Evolutionary conservation across 805 yeast species (phyloP).

Genomic region (Torulaspora microellipsoides): DNA sequence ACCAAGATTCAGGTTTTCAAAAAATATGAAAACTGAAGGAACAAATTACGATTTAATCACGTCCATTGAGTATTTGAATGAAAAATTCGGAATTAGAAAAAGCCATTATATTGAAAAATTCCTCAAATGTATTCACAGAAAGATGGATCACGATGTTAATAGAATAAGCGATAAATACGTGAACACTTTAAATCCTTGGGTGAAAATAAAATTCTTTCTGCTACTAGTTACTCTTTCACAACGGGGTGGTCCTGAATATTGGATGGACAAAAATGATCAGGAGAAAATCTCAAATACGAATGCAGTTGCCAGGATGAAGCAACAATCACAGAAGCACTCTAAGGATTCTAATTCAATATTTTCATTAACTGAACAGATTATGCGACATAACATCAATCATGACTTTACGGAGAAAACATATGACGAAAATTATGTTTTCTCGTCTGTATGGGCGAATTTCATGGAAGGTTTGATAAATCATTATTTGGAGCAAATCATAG

Average conservation of each 20-base stretch:
- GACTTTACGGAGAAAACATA: slow-evolving; percentile 30
- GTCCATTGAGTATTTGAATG: slow-evolving; percentile 30
- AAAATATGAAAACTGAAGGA: slow-evolving; percentile 23
- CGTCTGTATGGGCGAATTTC: slow-evolving; percentile 38
- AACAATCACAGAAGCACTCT: slow-evolving; percentile 1
- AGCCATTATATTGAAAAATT: slow-evolving; percentile 29
- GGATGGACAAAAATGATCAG: slow-evolving; percentile 29
- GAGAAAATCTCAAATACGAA: slow-evolving; percentile 8
- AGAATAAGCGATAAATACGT: slow-evolving; percentile 24
- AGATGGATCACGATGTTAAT: slow-evolving; percentile 29
- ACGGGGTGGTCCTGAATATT: slow-evolving; percentile 36
- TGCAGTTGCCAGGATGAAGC: slow-evolving; percentile 3
- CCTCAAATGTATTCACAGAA: slow-evolving; percentile 31
- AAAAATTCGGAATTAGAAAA: slow-evolving; percentile 32
- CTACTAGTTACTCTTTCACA: slow-evolving; percentile 31
- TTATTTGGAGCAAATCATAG: slow-evolving; percentile 33
- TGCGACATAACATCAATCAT: slow-evolving; percentile 33
- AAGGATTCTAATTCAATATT: slow-evolving; percentile 11
- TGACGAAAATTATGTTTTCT: slow-evolving; percentile 35
- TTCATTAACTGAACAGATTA: slow-evolving; percentile 32
- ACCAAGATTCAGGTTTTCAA: slow-evolving; percentile 22
- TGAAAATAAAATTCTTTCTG: slow-evolving; percentile 30
- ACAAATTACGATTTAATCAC: slow-evolving; percentile 31
- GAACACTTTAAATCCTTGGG: slow-evolving; percentile 26
- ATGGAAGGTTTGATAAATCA: slow-evolving; percentile 38